A percentile compares a stretch with the other conserved stretches of the same genome.
phyloP scores from a whole-genome alignment of 2,329 filamentous ascomycete species.

The Chaetomium globosum region DNA sequence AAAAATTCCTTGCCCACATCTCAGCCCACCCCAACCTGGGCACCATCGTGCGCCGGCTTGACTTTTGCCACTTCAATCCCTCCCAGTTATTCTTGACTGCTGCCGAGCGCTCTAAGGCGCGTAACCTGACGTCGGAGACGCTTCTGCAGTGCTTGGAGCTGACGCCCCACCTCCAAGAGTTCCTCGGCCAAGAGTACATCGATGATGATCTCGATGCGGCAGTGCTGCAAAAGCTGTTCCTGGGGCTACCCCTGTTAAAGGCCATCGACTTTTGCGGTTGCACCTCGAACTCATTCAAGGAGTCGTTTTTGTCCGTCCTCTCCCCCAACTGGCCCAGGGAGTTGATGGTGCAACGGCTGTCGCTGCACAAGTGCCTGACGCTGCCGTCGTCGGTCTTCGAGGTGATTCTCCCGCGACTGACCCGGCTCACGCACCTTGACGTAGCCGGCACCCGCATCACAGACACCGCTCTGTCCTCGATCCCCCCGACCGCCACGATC shows the following conservation, averaged over 20 bases:
- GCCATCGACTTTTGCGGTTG: conserved; percentile 79
- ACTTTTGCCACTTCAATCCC: conserved; percentile 86
- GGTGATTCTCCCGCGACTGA: conserved; percentile 69
- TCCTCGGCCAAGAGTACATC: conserved; percentile 78
- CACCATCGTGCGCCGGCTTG: conserved; percentile 74
- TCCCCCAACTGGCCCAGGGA: conserved; percentile 55
- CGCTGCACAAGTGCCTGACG: conserved; percentile 76
- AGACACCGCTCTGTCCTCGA: conserved; percentile 67
- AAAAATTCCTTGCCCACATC: conserved; percentile 75
- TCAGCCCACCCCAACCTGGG: conserved; percentile 68
- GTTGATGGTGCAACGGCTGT: conserved; percentile 67
- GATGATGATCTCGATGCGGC: conserved; percentile 72
- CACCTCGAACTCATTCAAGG: conserved; percentile 67
- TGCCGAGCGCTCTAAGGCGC: conserved; percentile 72
- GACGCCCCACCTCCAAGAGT: conserved; percentile 74
- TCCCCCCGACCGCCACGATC: conserved; percentile 70
- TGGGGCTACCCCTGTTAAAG: conserved; percentile 63
- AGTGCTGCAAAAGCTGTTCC: conserved; percentile 71
- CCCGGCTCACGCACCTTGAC: conserved; percentile 73
- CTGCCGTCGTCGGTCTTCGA: conserved; percentile 70
- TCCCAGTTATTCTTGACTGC: conserved; percentile 74
- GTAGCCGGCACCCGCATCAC: conserved; percentile 78
- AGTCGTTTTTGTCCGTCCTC: conserved; percentile 62
- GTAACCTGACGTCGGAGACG: conserved; percentile 74
- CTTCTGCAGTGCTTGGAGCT: conserved; percentile 71